Conservation (phyloP, 768 basidiomycete species). For the Calocybe gangraenosa region DNA sequence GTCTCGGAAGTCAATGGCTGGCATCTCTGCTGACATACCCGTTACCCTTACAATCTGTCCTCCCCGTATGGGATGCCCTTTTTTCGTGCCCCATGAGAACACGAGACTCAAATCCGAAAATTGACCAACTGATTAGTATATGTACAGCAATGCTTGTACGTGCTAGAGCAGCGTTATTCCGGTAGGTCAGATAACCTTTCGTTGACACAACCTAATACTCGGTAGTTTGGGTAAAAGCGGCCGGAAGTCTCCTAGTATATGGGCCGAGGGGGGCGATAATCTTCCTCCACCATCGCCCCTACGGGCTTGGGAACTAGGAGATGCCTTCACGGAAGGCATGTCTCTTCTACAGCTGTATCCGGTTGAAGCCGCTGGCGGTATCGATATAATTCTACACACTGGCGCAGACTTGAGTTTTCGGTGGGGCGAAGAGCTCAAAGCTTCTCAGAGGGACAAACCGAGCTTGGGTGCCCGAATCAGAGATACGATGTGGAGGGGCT, state of each 20-base stretch:
- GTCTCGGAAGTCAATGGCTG: constrained; percentile 62
- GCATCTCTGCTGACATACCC: constrained; percentile 70
- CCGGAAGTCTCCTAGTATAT: constrained; percentile 42
- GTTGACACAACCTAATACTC: constrained; percentile 1
- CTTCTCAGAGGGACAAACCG: constrained; percentile 26
- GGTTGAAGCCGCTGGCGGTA: constrained; percentile 59
- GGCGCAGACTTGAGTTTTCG: constrained; percentile 56
- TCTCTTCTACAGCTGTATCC: constrained; percentile 64
- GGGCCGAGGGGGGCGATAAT: constrained; percentile 42
- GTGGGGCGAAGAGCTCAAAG: constrained; percentile 36
- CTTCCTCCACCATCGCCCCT: constrained; percentile 36
- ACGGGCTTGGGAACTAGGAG: constrained; percentile 48
- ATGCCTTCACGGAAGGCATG: constrained; percentile 66
- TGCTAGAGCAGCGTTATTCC: constrained; percentile 47
- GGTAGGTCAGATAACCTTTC: constrained; percentile 33
- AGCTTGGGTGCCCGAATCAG: constrained; percentile 55
- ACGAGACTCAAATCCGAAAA: constrained; percentile 53
- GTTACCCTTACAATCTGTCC: constrained; percentile 55
- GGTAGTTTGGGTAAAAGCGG: constrained; percentile 51
- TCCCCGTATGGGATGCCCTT: constrained; percentile 68
- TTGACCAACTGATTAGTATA: constrained; percentile 67
- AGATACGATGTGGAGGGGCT: constrained; percentile 64
- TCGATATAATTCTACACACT: constrained; percentile 66
- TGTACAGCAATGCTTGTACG: constrained; percentile 67
- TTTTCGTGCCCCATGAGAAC: constrained; percentile 57